phyloP scores from a whole-genome alignment of 345 rosid species.

The Ricinus communis region DNA sequence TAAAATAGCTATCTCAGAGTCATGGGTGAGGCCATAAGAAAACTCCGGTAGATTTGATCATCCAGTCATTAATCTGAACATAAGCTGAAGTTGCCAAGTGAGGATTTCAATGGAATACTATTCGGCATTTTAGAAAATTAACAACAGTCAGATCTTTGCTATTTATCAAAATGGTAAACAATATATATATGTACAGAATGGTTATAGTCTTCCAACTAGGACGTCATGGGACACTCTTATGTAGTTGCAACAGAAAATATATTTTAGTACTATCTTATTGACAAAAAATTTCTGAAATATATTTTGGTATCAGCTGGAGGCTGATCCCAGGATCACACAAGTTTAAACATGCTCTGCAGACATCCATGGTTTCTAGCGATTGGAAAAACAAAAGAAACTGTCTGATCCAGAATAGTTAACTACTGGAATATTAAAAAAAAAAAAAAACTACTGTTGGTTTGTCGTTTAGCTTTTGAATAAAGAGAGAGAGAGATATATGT shows the following conservation, averaged over 20 bases:
- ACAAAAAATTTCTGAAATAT: not conserved
- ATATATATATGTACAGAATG: not conserved
- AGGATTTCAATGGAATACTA: not conserved
- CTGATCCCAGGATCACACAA: not conserved
- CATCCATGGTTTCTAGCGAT: not conserved
- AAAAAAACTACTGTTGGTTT: not conserved
- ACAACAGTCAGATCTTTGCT: not conserved
- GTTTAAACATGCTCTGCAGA: not conserved
- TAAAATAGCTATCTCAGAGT: too few species aligned
- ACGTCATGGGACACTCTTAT: too few species aligned
- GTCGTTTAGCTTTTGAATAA: not conserved
- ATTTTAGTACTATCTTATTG: not conserved
- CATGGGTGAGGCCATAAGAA: too few species aligned
- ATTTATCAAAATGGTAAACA: not conserved
- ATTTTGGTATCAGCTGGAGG: not conserved
- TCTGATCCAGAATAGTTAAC: not conserved
- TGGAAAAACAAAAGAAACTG: not conserved
- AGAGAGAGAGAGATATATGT: not conserved
- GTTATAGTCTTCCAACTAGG: not conserved
- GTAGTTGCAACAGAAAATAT: not conserved
- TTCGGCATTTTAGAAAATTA: not conserved
- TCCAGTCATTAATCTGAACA: not conserved
- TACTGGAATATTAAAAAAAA: too few species aligned
- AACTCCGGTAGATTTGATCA: not conserved
- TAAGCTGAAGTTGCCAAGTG: not conserved